Evolutionary conservation across 306 rosid genomes (phyloP).

Genomic region (Oemleria cerasiformis): DNA sequence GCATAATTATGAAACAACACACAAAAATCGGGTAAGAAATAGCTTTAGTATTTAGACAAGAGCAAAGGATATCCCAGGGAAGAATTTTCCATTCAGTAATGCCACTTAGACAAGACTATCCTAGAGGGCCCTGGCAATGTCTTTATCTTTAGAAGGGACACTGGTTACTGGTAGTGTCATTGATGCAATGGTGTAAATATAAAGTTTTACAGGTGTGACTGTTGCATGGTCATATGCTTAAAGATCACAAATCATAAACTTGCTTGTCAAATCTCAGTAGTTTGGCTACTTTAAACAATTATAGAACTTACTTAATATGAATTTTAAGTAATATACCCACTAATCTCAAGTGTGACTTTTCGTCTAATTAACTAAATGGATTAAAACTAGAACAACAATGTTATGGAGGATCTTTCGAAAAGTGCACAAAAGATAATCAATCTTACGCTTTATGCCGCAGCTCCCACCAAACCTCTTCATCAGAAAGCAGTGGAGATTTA

Average conservation of each 20-base stretch:
- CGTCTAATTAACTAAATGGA: neutral
- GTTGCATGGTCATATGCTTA: neutral
- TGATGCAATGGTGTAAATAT: neutral
- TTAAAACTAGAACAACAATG: neutral
- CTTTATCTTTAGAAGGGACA: neutral
- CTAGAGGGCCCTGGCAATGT: neutral
- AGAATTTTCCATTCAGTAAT: neutral
- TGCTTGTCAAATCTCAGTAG: neutral
- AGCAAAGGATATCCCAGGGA: neutral
- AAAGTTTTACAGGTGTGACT: neutral
- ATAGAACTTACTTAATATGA: no score
- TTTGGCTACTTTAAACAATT: neutral
- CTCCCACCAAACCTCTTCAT: slow-evolving; percentile 88
- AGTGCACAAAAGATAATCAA: slow-evolving; percentile 5
- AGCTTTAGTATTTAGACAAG: neutral
- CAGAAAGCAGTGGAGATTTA: slow-evolving; percentile 90
- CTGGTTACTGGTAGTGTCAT: neutral
- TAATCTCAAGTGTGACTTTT: neutral
- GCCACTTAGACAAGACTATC: neutral
- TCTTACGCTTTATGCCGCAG: slow-evolving; percentile 79
- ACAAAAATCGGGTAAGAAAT: neutral
- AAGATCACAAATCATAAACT: neutral
- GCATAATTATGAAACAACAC: neutral
- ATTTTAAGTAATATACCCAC: neutral
- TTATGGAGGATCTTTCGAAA: neutral